Evolutionary conservation across 2,329 filamentous ascomycete species (phyloP).

Genomic region (Elsinoe necatrix): DNA sequence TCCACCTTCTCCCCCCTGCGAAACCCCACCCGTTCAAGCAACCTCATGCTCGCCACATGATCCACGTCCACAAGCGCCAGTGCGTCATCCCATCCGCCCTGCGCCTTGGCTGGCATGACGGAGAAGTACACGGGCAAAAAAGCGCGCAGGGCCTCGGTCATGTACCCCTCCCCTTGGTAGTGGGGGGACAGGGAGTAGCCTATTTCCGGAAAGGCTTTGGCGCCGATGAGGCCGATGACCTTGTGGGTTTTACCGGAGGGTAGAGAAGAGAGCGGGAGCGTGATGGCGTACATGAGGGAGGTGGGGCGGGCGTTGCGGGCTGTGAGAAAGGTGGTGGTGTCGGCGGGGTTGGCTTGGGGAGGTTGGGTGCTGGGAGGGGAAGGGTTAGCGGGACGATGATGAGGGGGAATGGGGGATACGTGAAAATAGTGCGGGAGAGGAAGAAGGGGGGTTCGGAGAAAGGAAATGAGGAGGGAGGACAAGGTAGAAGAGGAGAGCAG

Average conservation of each 20-base stretch:
- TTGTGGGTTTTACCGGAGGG: background rate
- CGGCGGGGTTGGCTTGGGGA: background rate
- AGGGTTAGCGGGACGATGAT: background rate
- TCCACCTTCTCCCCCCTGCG: background rate
- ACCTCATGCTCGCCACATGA: background rate
- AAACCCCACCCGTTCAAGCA: constrained; percentile 3
- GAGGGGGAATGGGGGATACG: background rate
- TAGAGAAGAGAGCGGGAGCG: background rate
- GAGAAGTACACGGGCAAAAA: constrained; percentile 7
- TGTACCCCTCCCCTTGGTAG: constrained; percentile 19
- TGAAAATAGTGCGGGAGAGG: too few relatives aligned
- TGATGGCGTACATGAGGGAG: constrained; percentile 5
- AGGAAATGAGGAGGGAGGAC: background rate
- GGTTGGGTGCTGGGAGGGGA: background rate
- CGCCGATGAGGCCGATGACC: constrained; percentile 16
- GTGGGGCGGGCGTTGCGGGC: background rate
- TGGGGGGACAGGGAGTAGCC: constrained; percentile 19
- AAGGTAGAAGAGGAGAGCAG: background rate
- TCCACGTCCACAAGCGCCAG: constrained; percentile 2
- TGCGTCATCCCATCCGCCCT: background rate
- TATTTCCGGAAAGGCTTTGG: constrained; percentile 17
- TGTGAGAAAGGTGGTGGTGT: background rate
- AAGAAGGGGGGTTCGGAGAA: too few relatives aligned
- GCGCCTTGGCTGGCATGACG: background rate
- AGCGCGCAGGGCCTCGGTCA: constrained; percentile 20